phyloP scores from a whole-genome alignment of 1,284 basidiomycete genomes.

The Peniophora sp. region DNA sequence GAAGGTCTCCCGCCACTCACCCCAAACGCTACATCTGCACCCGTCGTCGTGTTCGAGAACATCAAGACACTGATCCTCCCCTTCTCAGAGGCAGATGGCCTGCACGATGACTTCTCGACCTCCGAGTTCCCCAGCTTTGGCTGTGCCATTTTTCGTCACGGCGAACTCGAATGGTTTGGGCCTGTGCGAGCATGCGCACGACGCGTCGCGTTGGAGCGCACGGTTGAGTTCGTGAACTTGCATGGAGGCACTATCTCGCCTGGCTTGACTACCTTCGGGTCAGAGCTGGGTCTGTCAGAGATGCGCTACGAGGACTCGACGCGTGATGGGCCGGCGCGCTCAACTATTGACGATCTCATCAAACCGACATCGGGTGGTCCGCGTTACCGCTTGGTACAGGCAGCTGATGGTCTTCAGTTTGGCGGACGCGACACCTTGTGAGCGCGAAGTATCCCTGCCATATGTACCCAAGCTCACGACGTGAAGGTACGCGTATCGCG shows the following conservation, averaged over 20 bases:
- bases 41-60: conserved; percentile 49
- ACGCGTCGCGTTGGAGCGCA: conserved; percentile 8
- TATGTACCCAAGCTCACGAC: not conserved
- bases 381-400: conserved; percentile 36
- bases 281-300: conserved; percentile 26
- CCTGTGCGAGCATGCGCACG: conserved; percentile 7
- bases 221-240: conserved; percentile 20
- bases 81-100: conserved; percentile 2
- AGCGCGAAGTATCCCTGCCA: conserved; percentile 20
- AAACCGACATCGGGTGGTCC: conserved; percentile 26
- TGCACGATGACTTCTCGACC: conserved; percentile 17
- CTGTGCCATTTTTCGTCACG: not conserved
- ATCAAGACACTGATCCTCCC: conserved; percentile 37
- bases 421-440: conserved; percentile 68
- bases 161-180: not conserved
- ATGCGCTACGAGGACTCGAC: conserved; percentile 37
- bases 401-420: conserved; percentile 71
- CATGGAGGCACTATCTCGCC: conserved; percentile 38
- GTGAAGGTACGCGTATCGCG: conserved; percentile 26
- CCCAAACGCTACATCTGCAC: conserved; percentile 23
- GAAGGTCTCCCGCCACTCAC: conserved; percentile 60
- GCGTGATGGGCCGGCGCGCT: conserved; percentile 27
- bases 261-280: conserved; percentile 26
- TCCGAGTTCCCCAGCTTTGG: not conserved
- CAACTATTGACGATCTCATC: conserved; percentile 35